phyloP scores from a whole-genome alignment of 352 stramenopile species.

The Phytophthora syringae region DNA sequence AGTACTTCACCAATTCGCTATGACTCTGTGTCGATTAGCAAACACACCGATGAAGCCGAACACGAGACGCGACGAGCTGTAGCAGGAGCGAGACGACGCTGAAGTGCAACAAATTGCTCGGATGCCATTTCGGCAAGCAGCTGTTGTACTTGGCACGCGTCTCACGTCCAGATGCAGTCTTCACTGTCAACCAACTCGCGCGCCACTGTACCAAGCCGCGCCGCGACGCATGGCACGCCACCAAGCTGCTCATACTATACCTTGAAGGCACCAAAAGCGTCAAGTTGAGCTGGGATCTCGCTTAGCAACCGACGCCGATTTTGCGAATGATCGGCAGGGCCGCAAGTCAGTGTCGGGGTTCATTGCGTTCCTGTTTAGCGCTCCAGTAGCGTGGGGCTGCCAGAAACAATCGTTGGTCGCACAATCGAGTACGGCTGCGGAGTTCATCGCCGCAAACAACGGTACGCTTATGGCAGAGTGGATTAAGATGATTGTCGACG shows the following conservation, averaged over 20 bases:
- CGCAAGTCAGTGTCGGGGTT: slow-evolving; percentile 26
- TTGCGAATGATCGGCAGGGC: slow-evolving; percentile 17
- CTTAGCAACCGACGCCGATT: slow-evolving; percentile 26
- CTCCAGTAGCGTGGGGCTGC: slow-evolving; percentile 13
- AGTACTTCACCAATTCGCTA: neutral
- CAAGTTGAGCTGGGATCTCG: neutral
- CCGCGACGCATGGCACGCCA: neutral
- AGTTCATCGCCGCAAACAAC: slow-evolving; percentile 4
- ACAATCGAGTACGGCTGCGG: slow-evolving; percentile 18
- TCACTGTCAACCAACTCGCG: slow-evolving; percentile 7
- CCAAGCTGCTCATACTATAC: slow-evolving; percentile 2
- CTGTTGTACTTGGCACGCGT: neutral
- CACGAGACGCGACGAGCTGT: neutral
- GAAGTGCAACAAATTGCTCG: neutral
- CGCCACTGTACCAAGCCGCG: neutral
- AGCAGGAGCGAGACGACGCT: neutral
- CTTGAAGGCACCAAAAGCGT: neutral
- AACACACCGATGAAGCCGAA: neutral
- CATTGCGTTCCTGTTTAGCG: slow-evolving; percentile 20
- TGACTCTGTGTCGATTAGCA: neutral
- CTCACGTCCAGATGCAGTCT: neutral
- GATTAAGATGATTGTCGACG: slow-evolving; percentile 1
- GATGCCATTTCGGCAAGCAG: neutral
- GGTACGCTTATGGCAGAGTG: neutral
- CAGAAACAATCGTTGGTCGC: slow-evolving; percentile 34